phyloP scores from a whole-genome alignment of 768 basidiomycete genomes.

The Leucosporidium yakuticum region DNA sequence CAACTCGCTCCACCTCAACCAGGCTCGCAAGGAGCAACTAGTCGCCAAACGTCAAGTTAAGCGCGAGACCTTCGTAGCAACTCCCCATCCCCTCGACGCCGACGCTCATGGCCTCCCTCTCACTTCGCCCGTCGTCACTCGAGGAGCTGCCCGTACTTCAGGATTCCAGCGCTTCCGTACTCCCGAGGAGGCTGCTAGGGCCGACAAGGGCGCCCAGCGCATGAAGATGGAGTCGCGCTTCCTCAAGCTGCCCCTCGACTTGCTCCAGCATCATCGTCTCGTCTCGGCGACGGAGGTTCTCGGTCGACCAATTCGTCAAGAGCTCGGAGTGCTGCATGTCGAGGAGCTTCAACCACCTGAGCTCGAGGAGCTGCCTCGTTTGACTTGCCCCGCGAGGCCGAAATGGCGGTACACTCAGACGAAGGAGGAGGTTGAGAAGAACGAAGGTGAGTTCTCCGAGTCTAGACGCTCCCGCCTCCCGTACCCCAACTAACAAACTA shows the following conservation, averaged over 20 bases:
- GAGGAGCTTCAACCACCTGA: conserved; percentile 33
- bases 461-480: no score
- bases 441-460: conserved; percentile 51
- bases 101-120: background rate
- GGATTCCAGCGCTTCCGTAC: conserved; percentile 13
- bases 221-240: conserved; percentile 35
- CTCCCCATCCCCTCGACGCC: conserved; percentile 22
- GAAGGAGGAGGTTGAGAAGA: conserved; percentile 80
- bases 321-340: conserved; percentile 32
- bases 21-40: conserved; percentile 64
- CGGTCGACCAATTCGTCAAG: conserved; percentile 36
- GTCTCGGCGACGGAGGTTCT: conserved; percentile 26
- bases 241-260: conserved; percentile 31
- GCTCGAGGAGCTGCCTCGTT: conserved; percentile 23
- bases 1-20: conserved; percentile 40
- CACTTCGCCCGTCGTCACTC: background rate
- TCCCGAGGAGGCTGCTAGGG: conserved; percentile 21
- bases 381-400: conserved; percentile 62
- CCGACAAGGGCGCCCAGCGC: conserved; percentile 13
- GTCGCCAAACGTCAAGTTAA: conserved; percentile 78
- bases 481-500: background rate
- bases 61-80: conserved; percentile 55
- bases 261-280: conserved; percentile 26
- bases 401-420: conserved; percentile 82
- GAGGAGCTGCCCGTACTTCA: background rate